These are phyloP conservation scores for Fusarium ambrosium DNA, from an alignment of 2,329 filamentous ascomycete genomes.

Conservation along the genomic window DNA sequence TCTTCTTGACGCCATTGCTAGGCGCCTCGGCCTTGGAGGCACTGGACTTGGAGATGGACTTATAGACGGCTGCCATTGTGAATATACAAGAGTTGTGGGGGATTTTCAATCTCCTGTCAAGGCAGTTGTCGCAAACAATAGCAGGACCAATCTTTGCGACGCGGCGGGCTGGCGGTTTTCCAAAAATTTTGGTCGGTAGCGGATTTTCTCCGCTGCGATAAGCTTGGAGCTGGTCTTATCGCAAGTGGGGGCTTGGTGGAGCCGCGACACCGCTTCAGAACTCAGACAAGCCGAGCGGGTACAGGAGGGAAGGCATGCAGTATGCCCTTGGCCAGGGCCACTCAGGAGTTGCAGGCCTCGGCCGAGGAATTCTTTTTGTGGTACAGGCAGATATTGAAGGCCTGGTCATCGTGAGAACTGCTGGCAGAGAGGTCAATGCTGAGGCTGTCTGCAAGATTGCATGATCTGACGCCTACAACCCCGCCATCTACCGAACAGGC, in stretches of 20 bases:
- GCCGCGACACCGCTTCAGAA: slow-evolving; percentile 39
- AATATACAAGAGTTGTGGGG: slow-evolving; percentile 24
- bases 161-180: slow-evolving; percentile 40
- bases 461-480: slow-evolving; percentile 27
- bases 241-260: slow-evolving; percentile 37
- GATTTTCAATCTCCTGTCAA: slow-evolving; percentile 12
- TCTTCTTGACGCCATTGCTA: slow-evolving; percentile 68
- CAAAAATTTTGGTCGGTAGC: slow-evolving; percentile 49
- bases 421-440: neutral
- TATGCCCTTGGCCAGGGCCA: slow-evolving; percentile 15
- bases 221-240: slow-evolving; percentile 48
- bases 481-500: slow-evolving; percentile 22
- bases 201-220: slow-evolving; percentile 50
- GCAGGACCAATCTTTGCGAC: slow-evolving; percentile 37
- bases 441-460: neutral
- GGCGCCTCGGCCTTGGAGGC: slow-evolving; percentile 63
- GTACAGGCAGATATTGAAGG: neutral
- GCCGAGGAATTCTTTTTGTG: slow-evolving; percentile 12
- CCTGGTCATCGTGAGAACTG: neutral
- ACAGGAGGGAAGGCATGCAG: slow-evolving; percentile 1
- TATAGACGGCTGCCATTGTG: slow-evolving; percentile 78
- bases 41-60: slow-evolving; percentile 75
- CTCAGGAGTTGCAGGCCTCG: slow-evolving; percentile 3
- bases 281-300: slow-evolving; percentile 23
- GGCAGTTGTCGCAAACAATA: slow-evolving; percentile 28